phyloP scores from a whole-genome alignment of 352 stramenopile species.

The Phytopythium kandeliae region DNA sequence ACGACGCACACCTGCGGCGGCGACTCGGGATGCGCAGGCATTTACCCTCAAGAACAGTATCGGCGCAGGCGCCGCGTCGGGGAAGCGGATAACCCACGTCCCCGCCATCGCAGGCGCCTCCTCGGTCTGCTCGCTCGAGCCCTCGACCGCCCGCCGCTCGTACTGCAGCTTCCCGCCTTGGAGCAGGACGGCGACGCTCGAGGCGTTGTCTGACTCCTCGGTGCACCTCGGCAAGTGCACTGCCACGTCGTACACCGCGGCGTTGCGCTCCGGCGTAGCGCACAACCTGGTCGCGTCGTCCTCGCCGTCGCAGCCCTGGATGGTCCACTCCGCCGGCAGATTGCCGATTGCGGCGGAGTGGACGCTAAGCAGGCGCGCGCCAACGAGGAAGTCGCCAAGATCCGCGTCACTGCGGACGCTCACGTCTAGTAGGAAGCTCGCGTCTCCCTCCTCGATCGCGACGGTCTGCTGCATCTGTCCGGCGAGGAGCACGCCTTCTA shows the following conservation, averaged over 20 bases:
- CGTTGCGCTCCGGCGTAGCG: constrained; percentile 28
- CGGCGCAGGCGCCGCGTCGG: constrained; percentile 11
- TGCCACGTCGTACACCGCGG: constrained; percentile 37
- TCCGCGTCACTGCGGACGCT: constrained; percentile 38
- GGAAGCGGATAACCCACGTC: constrained; percentile 44
- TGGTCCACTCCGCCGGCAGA: constrained; percentile 44
- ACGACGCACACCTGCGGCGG: too few species aligned
- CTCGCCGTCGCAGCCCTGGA: constrained; percentile 26
- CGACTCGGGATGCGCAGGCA: too few species aligned
- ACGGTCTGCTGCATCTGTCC: constrained; percentile 15
- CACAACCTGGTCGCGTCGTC: constrained; percentile 44
- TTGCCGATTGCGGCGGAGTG: constrained; percentile 25
- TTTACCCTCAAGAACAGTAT: constrained; percentile 48
- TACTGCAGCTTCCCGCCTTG: constrained; percentile 43
- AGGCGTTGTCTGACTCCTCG: not conserved
- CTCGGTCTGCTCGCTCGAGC: constrained; percentile 10
- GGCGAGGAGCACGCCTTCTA: constrained; percentile 25
- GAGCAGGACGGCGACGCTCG: constrained; percentile 10
- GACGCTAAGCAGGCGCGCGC: constrained; percentile 34
- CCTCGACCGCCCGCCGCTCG: not conserved
- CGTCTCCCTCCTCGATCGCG: constrained; percentile 7
- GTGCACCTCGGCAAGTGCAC: not conserved
- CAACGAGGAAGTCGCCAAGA: constrained; percentile 40
- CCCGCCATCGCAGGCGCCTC: constrained; percentile 18
- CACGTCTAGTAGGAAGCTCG: constrained; percentile 29